These are phyloP conservation scores for Neofusicoccum laricinum DNA, from an alignment of 2,329 filamentous ascomycete genomes.

Conservation along the genomic window DNA sequence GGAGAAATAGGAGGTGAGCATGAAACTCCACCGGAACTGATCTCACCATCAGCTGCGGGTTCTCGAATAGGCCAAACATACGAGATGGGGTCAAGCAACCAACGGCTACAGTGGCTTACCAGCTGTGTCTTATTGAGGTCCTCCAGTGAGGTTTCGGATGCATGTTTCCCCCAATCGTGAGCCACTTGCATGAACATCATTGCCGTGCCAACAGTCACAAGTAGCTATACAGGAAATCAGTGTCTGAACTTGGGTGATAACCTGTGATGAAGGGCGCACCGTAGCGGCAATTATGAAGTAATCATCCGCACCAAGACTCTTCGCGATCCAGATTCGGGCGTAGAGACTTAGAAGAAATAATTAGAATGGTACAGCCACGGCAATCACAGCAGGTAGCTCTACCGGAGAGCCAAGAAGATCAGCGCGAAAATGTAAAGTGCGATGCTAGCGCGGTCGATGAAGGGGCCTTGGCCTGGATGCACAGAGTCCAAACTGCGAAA, in stretches of 20 bases:
- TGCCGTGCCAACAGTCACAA: background rate
- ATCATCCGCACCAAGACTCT: background rate
- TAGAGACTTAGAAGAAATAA: background rate
- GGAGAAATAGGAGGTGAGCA: background rate
- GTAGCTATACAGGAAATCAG: background rate
- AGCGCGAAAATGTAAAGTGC: background rate
- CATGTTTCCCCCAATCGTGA: conserved; percentile 4
- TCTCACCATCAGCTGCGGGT: background rate
- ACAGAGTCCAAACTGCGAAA: background rate
- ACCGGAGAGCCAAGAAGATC: background rate
- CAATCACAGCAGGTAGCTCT: background rate
- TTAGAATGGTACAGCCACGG: background rate
- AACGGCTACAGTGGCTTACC: background rate
- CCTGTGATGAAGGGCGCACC: background rate
- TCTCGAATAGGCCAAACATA: background rate
- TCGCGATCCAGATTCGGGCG: background rate
- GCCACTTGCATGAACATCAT: conserved; percentile 2
- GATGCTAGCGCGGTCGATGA: background rate
- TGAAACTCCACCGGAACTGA: conserved; percentile 5
- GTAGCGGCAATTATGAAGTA: background rate
- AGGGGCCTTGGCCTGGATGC: background rate
- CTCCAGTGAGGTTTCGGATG: background rate
- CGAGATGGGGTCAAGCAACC: background rate
- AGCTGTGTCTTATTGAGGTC: background rate
- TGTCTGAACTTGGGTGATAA: background rate